Evolutionary conservation across 805 yeast species (phyloP).

Genomic region (Diddensiella santjacobensis): DNA sequence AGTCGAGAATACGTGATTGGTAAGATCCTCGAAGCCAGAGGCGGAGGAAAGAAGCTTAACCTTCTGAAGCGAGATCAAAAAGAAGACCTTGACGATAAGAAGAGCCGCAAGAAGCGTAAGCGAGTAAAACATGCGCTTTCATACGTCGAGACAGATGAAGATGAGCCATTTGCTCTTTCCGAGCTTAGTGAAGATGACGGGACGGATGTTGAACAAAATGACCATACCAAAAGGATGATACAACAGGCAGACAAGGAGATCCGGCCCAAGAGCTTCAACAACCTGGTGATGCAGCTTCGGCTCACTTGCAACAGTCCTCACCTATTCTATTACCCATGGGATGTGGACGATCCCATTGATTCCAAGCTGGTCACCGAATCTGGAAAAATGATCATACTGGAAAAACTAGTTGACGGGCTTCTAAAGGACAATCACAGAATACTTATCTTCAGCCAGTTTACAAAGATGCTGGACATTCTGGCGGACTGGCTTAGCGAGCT

Average conservation of each 20-base stretch:
- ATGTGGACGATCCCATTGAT: conserved; percentile 41
- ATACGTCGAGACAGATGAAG: neutral
- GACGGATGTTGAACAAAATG: conserved; percentile 10
- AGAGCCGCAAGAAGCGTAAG: neutral
- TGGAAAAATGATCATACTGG: conserved; percentile 67
- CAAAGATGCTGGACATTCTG: conserved; percentile 73
- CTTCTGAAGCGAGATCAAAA: neutral
- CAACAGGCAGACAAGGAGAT: conserved; percentile 34
- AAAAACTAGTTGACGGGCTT: conserved; percentile 56
- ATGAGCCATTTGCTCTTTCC: neutral
- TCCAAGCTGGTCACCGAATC: conserved; percentile 51
- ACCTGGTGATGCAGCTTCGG: conserved; percentile 78
- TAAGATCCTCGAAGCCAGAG: conserved; percentile 25
- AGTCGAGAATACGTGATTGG: conserved; percentile 32
- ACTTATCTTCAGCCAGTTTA: conserved; percentile 83
- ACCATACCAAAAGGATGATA: conserved; percentile 20
- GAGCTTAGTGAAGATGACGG: conserved; percentile 27
- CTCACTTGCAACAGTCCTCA: conserved; percentile 84
- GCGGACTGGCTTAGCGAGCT: conserved; percentile 67
- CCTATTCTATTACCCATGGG: conserved; percentile 75
- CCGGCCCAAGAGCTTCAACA: conserved; percentile 50
- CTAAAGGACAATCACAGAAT: conserved; percentile 57
- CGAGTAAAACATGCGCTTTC: neutral
- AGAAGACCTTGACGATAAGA: neutral
- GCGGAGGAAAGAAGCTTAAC: neutral